Base-by-base conservation (phyloP, 2,329 filamentous ascomycete genomes). In the Penicillium oxalicum region DNA sequence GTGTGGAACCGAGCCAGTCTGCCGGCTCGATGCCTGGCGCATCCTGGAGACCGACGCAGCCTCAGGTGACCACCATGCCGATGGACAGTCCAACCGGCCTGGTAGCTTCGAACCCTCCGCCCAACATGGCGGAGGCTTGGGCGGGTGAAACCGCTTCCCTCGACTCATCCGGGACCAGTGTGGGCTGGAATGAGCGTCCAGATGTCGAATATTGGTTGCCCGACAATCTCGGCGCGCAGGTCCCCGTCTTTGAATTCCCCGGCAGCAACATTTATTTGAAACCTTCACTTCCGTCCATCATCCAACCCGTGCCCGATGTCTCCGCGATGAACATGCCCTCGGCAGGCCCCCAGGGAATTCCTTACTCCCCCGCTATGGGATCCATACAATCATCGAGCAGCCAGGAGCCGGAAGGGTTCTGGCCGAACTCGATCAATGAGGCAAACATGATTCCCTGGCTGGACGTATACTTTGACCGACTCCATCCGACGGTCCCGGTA, bases 391-490 rank as follows among this genome's bases (percentile, higher is more conserved):
- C 56, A 4, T 56, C 56, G 13, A 53, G 52, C 11, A 61, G 50
- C 38, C 60, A 45, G 40, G 60, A 53, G 12, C 47, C 11, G 41
- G 58, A 57, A 7, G 59, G 66, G 27, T 56, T 66, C 34, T 73
- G 70, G 70, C 70, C 70, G 2, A 40, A 60, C 0, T 65, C 58
- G 5, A 71, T 73, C 46, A 64, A 62, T 37, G 70, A 74, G 49
- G 65, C 65, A 1, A 71, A 68, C 24, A 64, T 74, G 64, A 64
- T 69, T 25, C 66, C 65, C 3, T 69, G 66, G 66, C 63, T 74
- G 13, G 70, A 73, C 38, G 69, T 73, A 3, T 73, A 71, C 48
- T 74, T 74, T 50, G 70, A 73, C 44, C 68, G 71, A 13, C 50
- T 74, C 35, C 70, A 74, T 49, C 68, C 70, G 4, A 74, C 70